phyloP scores from a whole-genome alignment of 2,329 filamentous ascomycete genomes.

The Pseudocercospora eumusae region DNA sequence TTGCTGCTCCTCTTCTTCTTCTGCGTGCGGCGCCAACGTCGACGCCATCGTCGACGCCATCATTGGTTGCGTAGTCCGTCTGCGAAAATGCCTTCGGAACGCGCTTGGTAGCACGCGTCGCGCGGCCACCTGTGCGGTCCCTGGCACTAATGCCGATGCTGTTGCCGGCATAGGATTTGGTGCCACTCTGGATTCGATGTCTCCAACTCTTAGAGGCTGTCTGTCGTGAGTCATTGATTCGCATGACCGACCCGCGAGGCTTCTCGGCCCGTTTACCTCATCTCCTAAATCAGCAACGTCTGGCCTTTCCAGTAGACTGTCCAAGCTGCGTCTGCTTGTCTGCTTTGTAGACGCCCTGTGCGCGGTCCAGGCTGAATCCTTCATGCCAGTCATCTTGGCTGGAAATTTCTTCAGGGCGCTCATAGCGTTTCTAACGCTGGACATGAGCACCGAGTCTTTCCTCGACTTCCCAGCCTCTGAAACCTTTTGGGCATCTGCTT shows the following conservation, averaged over 20 bases:
- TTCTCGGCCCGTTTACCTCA: background rate
- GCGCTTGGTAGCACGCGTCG: background rate
- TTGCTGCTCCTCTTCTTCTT: background rate
- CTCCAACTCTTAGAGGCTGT: no score
- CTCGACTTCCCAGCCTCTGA: background rate
- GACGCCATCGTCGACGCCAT: background rate
- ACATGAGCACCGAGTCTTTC: background rate
- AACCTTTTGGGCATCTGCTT: background rate
- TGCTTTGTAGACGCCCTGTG: background rate
- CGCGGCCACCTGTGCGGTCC: background rate
- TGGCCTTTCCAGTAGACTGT: constrained; percentile 1
- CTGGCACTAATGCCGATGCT: background rate
- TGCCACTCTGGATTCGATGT: no score
- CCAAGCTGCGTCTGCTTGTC: constrained; percentile 1
- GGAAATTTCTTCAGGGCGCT: background rate
- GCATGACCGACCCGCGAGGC: background rate
- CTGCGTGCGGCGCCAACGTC: background rate
- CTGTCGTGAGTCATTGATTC: background rate
- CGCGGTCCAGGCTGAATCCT: background rate
- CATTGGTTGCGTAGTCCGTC: background rate
- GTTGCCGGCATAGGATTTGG: background rate
- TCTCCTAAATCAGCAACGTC: background rate
- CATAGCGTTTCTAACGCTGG: constrained; percentile 4
- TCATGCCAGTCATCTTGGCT: background rate
- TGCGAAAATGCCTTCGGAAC: background rate